Percentiles rank a stretch among this genome's conserved stretches.
phyloP scores from a whole-genome alignment of 1,284 basidiomycete genomes.

The Vanrija humicola region DNA sequence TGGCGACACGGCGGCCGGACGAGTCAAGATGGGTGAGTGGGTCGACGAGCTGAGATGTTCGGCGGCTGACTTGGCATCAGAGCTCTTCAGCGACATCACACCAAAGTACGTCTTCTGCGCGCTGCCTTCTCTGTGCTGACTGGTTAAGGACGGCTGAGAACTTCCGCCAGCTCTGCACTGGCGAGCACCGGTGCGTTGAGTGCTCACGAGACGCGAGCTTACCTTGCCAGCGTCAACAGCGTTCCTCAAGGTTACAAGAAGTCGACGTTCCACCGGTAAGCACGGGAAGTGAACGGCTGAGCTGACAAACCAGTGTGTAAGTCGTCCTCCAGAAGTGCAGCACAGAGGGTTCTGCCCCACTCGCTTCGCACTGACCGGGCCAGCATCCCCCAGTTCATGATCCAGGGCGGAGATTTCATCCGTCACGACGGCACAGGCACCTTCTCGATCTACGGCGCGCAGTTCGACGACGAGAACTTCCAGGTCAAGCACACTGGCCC shows the following conservation, averaged over 20 bases:
- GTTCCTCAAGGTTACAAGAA: conserved; percentile 85
- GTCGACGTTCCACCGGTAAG: conserved; percentile 84
- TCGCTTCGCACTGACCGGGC: not conserved
- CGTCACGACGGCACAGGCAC: conserved; percentile 90
- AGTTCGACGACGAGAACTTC: conserved; percentile 96
- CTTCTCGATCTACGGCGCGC: conserved; percentile 90
- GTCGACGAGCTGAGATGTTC: not conserved
- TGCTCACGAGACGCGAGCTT: conserved; percentile 1
- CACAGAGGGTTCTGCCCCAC: not conserved
- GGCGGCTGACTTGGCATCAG: conserved; percentile 8
- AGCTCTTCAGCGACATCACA: conserved; percentile 45
- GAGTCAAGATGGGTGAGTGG: conserved; percentile 76
- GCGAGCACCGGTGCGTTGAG: conserved; percentile 72
- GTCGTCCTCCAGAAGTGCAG: not conserved
- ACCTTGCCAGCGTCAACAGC: conserved; percentile 63
- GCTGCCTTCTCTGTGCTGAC: not conserved
- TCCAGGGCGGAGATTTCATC: conserved; percentile 65
- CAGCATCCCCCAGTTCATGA: conserved; percentile 53
- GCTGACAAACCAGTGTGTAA: conserved; percentile 15
- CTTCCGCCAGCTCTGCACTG: conserved; percentile 94
- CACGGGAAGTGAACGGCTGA: not conserved
- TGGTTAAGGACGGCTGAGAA: conserved; percentile 82
- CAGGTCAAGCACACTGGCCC: conserved; percentile 79
- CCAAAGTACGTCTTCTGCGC: conserved; percentile 31
- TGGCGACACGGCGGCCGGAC: conserved; percentile 87